Conservation (phyloP, 2,329 filamentous ascomycete species). For the Cadophora sp. region DNA sequence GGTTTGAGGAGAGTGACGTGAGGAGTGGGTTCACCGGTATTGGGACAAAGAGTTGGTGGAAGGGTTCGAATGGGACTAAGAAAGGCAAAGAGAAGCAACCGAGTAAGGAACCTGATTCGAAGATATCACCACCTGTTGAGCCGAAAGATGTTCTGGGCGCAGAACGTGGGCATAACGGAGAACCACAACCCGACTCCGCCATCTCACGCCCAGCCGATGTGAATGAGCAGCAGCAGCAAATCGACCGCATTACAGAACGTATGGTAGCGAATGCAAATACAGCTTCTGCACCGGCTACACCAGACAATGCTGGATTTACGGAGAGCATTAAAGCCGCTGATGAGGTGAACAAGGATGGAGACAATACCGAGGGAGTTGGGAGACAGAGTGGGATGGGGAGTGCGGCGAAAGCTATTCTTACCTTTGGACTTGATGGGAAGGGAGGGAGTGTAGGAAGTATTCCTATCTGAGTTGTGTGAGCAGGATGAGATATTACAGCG, state of each 20-base stretch:
- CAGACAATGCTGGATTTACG: neutral
- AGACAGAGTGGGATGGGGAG: neutral
- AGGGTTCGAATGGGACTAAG: constrained; percentile 14
- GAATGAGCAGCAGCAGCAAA: constrained; percentile 20
- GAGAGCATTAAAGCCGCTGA: neutral
- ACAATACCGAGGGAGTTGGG: neutral
- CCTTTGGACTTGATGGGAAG: constrained; percentile 18
- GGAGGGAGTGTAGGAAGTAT: constrained; percentile 10
- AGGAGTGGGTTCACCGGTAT: constrained; percentile 36
- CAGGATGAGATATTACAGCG: no score
- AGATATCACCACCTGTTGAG: neutral
- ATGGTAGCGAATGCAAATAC: constrained; percentile 34
- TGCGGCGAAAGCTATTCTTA: constrained; percentile 14
- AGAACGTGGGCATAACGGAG: neutral
- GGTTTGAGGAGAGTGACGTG: constrained; percentile 32
- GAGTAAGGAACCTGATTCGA: neutral
- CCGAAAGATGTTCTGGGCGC: neutral
- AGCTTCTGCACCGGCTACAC: constrained; percentile 3
- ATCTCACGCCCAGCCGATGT: neutral
- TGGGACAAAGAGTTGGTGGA: constrained; percentile 39
- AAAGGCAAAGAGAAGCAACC: constrained; percentile 1
- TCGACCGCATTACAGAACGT: constrained; percentile 30
- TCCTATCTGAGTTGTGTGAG: neutral
- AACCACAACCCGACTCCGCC: neutral
- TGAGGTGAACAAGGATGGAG: neutral